Percentiles rank a stretch among this genome's conserved stretches.
phyloP scores from a whole-genome alignment of 75 land plant genomes.

The Selaginella moellendorffii region DNA sequence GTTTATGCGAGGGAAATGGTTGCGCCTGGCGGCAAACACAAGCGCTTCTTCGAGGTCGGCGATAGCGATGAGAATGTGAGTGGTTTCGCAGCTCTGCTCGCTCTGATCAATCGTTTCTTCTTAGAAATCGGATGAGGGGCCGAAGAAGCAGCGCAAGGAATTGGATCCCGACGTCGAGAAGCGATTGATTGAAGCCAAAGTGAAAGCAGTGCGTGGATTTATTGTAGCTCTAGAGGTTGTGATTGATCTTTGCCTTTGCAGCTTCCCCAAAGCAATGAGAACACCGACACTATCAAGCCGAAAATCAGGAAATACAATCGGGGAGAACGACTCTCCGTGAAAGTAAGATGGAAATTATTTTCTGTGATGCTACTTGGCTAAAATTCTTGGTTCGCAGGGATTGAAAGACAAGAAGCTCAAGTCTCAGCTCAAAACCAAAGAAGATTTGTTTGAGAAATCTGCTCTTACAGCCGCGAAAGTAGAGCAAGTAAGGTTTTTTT shows the following conservation, averaged over 20 bases:
- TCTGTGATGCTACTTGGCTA: neutral
- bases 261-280: too few relatives aligned
- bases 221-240: too few relatives aligned
- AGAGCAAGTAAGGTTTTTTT: conserved; percentile 43
- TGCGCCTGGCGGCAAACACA: neutral
- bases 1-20: neutral
- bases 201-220: too few relatives aligned
- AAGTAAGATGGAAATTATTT: too few relatives aligned
- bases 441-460: conserved; percentile 52
- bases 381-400: too few relatives aligned
- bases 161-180: neutral
- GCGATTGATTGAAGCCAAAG: neutral
- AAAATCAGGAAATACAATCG: neutral
- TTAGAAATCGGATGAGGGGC: neutral
- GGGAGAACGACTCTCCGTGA: neutral
- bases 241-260: too few relatives aligned
- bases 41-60: neutral
- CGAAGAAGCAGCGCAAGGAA: neutral
- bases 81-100: too few relatives aligned
- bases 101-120: too few relatives aligned
- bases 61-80: neutral
- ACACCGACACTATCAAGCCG: too few relatives aligned
- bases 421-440: conserved; percentile 46
- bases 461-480: conserved; percentile 69
- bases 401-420: conserved; percentile 64